Evolutionary conservation across 257 asterid species (phyloP), one percentile per base, ranked within the genome.

Genomic region (Verbena officinalis): DNA sequence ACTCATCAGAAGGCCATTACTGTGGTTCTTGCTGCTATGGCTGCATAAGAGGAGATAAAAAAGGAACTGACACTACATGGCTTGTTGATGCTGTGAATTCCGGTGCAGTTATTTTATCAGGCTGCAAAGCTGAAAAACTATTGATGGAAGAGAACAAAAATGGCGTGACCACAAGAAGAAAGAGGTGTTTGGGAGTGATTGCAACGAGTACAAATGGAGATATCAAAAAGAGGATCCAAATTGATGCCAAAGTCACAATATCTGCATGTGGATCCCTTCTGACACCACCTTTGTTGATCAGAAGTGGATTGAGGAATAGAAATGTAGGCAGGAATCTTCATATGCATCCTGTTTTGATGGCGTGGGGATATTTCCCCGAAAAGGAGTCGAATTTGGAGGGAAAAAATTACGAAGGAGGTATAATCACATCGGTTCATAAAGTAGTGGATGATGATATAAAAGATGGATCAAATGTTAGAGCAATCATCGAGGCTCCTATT

Each of bases 291-390:
- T 57, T 92, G 14, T 52, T 92, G 78, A 75, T 86, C 59, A 43
- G 78, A 0, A 92, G 98, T 54, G 98, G 98, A 8, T 69, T 92
- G 45, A 78, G 14, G 31, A 92, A 92, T n/a, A 63, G 53, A 5
- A 81, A 89, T 65, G 80, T 92, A 0, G 98, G 98, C 6, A 74
- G 81, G 39, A 87, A 92, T 59, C 98, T 89, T 64, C 95, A 78
- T 39, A 85, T 92, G 4, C 98, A 89, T 70, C 98, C 98, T 1
- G 95, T 87, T 5, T 43, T 92, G 30, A 82, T 89, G 88, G 98
- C 95, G 2, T 92, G 98, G 98, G 98, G 98, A 2, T 82, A 92
- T 64, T 92, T 89, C 27, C 95, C 98, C 0, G 89, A 81, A 42
- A 30, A 71, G 0, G 17, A 51, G 31, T 69, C 97, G 12, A 71